Percentiles rank a stretch among this genome's conserved stretches.
Conservation (phyloP, 306 rosid species). For the Trichosanthes cucumerina region DNA sequence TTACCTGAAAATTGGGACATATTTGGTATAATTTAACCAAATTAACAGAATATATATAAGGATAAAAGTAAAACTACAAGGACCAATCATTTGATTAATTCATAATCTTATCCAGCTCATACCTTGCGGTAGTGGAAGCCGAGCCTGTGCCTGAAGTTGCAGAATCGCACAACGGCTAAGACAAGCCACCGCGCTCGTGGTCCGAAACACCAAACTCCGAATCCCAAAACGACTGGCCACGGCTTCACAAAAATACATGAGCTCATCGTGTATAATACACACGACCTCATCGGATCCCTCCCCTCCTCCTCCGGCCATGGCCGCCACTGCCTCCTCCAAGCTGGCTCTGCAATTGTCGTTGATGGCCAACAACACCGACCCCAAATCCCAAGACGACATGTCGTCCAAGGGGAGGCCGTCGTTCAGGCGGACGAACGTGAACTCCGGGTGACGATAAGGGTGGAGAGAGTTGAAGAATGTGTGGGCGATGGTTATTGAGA, state of each 20-base stretch:
- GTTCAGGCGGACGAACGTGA: conserved; percentile 3
- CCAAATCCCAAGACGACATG: neutral
- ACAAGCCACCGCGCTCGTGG: neutral
- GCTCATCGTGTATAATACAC: conserved; percentile 35
- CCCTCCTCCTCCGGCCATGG: neutral
- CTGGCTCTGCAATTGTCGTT: conserved; percentile 14
- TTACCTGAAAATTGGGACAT: too few relatives aligned
- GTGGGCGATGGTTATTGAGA: conserved; percentile 22
- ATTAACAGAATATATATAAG: too few relatives aligned
- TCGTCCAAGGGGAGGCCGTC: neutral
- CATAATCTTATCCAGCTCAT: neutral
- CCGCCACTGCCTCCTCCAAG: conserved; percentile 15
- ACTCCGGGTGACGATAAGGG: conserved; percentile 13
- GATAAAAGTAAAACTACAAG: neutral
- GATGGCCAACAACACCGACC: neutral
- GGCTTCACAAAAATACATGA: conserved; percentile 21
- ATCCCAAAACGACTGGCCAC: conserved; percentile 21
- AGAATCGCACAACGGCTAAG: neutral
- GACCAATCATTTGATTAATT: neutral
- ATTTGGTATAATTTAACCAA: too few relatives aligned
- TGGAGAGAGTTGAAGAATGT: conserved; percentile 14
- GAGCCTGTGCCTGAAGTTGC: neutral
- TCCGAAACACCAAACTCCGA: neutral
- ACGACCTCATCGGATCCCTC: neutral
- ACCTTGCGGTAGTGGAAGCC: neutral